A percentile compares a stretch with the other conserved stretches of the same genome.
Conservation (phyloP, 768 basidiomycete species). For the Lentinula boryana region DNA sequence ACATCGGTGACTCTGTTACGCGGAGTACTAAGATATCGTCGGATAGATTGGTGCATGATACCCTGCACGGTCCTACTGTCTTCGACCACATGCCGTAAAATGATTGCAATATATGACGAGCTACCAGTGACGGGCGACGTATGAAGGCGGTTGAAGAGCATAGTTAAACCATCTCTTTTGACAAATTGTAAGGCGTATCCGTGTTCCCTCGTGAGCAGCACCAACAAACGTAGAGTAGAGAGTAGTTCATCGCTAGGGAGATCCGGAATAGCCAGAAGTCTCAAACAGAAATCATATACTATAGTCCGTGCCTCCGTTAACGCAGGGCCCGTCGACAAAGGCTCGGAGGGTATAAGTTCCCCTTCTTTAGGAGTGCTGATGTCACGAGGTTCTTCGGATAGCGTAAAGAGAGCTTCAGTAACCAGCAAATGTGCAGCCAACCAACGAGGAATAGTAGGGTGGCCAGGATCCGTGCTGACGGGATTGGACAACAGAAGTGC, state of each 20-base stretch:
- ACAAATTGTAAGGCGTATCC: constrained; percentile 61
- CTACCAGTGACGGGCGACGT: constrained; percentile 57
- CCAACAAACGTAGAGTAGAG: constrained; percentile 75
- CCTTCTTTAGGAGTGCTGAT: constrained; percentile 67
- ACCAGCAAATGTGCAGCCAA: constrained; percentile 81
- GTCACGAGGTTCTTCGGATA: constrained; percentile 65
- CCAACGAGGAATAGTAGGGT: constrained; percentile 72
- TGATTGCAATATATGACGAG: constrained; percentile 79
- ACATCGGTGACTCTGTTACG: constrained; percentile 66
- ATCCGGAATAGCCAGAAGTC: constrained; percentile 57
- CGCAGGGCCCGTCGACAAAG: constrained; percentile 52
- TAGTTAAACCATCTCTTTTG: constrained; percentile 52
- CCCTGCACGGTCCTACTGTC: constrained; percentile 55
- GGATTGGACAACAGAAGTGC: constrained; percentile 59
- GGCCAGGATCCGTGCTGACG: constrained; percentile 43
- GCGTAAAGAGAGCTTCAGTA: constrained; percentile 74
- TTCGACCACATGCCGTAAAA: constrained; percentile 91
- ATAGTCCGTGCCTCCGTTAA: constrained; percentile 55
- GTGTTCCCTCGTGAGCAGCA: constrained; percentile 76
- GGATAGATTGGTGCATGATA: constrained; percentile 81
- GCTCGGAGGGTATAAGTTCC: constrained; percentile 49
- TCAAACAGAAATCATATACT: constrained; percentile 73
- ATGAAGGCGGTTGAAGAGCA: constrained; percentile 65
- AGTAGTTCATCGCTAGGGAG: constrained; percentile 79
- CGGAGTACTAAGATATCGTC: constrained; percentile 70